phyloP scores from a whole-genome alignment of 2,329 filamentous ascomycete genomes.

The Phoma herbarum region DNA sequence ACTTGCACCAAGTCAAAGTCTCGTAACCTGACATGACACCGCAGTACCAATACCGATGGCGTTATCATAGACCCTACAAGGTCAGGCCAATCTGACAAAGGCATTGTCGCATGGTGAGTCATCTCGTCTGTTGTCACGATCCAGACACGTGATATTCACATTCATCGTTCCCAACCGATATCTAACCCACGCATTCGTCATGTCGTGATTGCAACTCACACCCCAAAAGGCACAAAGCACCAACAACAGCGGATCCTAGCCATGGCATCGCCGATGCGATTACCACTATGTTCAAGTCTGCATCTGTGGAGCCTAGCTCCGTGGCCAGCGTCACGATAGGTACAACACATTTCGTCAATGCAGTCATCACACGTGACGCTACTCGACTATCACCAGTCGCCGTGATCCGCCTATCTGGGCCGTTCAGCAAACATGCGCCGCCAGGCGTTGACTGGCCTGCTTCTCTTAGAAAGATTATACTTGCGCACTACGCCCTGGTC shows the following conservation, averaged over 20 bases:
- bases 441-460: conserved; percentile 61
- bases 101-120: conserved; percentile 48
- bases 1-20: no score
- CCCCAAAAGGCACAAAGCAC: conserved; percentile 48
- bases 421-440: conserved; percentile 59
- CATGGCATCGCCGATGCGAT: conserved; percentile 50
- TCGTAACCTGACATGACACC: conserved; percentile 12
- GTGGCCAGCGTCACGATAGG: conserved; percentile 60
- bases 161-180: not conserved
- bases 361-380: conserved; percentile 60
- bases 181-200: not conserved
- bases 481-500: conserved; percentile 56
- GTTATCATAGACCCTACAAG: conserved; percentile 47
- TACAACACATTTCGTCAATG: conserved; percentile 63
- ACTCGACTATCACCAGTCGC: conserved; percentile 61
- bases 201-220: not conserved
- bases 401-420: conserved; percentile 60
- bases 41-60: conserved; percentile 50
- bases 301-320: conserved; percentile 39
- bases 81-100: conserved; percentile 37
- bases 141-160: conserved; percentile 15
- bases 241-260: conserved; percentile 50
- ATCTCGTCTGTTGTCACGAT: not conserved
- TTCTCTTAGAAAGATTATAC: conserved; percentile 56
- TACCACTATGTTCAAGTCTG: conserved; percentile 47